These are phyloP conservation scores for Dillenia suffruticosa DNA, from an alignment of 164 flowering plant species.

Conservation along the genomic window DNA sequence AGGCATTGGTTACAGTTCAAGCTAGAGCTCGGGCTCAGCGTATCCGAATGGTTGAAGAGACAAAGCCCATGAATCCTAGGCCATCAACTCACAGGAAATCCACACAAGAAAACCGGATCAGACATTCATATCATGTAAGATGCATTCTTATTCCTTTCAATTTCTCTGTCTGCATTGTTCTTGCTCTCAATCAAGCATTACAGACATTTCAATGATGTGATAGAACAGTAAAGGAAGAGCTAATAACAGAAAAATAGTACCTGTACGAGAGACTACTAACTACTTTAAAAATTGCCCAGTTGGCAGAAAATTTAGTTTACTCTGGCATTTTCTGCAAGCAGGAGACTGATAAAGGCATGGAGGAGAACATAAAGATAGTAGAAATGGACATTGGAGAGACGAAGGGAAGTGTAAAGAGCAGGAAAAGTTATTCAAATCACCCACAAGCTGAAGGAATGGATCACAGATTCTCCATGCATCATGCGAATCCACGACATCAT, in stretches of 20 bases:
- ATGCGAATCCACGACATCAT: constrained; percentile 19
- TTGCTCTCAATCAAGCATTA: no score
- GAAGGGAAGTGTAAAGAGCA: constrained; percentile 42
- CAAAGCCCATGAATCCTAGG: constrained; percentile 29
- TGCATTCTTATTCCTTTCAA: neutral
- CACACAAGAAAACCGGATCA: constrained; percentile 37
- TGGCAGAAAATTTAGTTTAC: neutral
- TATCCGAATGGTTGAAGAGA: constrained; percentile 50
- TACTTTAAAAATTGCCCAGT: neutral
- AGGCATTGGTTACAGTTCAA: constrained; percentile 76
- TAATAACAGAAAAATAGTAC: no score
- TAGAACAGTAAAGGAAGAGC: no score
- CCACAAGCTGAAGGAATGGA: constrained; percentile 40
- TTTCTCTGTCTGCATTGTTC: neutral
- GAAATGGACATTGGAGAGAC: constrained; percentile 70
- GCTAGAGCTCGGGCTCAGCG: constrained; percentile 81
- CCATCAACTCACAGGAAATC: constrained; percentile 47
- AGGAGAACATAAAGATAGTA: constrained; percentile 86
- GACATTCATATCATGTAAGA: constrained; percentile 45
- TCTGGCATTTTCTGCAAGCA: constrained; percentile 17
- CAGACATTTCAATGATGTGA: no score
- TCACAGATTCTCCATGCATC: constrained; percentile 38
- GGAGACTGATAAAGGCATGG: constrained; percentile 56
- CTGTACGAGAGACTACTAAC: no score
- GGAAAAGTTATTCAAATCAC: constrained; percentile 54